A percentile compares a stretch with the other conserved stretches of the same genome.
phyloP scores from a whole-genome alignment of 805 yeast species.

The Clavispora carvajalis region DNA sequence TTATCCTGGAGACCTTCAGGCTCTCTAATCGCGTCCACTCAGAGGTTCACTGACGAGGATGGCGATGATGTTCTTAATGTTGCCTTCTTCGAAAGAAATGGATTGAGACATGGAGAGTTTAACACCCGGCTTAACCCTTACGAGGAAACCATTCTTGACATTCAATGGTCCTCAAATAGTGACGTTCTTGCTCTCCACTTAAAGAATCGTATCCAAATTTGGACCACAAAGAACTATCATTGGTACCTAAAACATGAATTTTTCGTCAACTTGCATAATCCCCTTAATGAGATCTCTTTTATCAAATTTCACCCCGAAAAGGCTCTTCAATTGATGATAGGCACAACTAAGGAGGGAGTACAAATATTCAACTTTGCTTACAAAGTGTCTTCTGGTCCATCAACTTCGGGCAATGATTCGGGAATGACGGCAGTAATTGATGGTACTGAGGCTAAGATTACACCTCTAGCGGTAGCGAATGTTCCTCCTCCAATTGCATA shows the following conservation, averaged over 20 bases:
- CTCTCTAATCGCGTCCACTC: constrained; percentile 75
- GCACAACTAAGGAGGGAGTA: constrained; percentile 41
- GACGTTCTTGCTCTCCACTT: constrained; percentile 72
- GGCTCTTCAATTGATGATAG: constrained; percentile 68
- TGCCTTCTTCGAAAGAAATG: constrained; percentile 88
- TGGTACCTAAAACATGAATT: constrained; percentile 92
- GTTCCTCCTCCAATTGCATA: constrained; percentile 93
- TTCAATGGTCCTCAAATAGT: constrained; percentile 79
- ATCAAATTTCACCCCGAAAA: constrained; percentile 87
- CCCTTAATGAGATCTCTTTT: constrained; percentile 31
- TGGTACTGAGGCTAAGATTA: constrained; percentile 62
- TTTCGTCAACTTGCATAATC: constrained; percentile 20
- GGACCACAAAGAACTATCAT: constrained; percentile 90
- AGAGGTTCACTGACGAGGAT: constrained; percentile 53
- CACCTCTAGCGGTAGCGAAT: constrained; percentile 79
- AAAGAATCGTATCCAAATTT: constrained; percentile 62
- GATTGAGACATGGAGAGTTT: constrained; percentile 86
- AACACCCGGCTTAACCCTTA: constrained; percentile 54
- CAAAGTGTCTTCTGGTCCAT: constrained; percentile 62
- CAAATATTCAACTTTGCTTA: constrained; percentile 66
- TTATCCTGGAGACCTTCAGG: constrained; percentile 92
- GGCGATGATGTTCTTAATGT: constrained; percentile 46
- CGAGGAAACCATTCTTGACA: constrained; percentile 37
- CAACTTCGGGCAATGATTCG: constrained; percentile 58
- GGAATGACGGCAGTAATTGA: constrained; percentile 83